Base-by-base conservation (phyloP, 2,329 filamentous ascomycete genomes). In the Aspergillus caelatus region DNA sequence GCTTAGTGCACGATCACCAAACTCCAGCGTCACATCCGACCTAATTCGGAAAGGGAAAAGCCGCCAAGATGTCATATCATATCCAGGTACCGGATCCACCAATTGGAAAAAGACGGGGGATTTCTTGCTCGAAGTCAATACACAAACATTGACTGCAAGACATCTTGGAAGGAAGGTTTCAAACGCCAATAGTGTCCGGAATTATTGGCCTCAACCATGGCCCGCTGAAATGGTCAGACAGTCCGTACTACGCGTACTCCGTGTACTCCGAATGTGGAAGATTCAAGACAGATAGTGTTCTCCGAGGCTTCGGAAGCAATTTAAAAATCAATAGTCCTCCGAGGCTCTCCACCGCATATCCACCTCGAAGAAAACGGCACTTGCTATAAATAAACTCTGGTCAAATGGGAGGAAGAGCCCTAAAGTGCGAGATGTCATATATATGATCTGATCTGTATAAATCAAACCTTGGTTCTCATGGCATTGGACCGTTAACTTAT, bases 381-480 rank as follows among this genome's bases (percentile, higher is more conserved):
- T 48, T 48, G 21, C 46, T 50, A 50, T 50, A 50, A 50, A 50
- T 50, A 50, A 50, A 50, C 46, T 19, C 11, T 46, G 21, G 11
- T 14, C 2, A 30, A 52, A 32, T 32, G 28, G 48, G 30, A 32
- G 26, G 16, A 30, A 28, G 11, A 50, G 9, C 48, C 48, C 16
- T 52, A 52, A 52, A 32, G 28, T 32, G 19, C 16, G 28, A 52
- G 28, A 52, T 34, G 19, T 32, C 48, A 52, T n/a, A 52, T 52
- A 32, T 52, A 32, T 32, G 48, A 52, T 52, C 14, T 52, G 48
- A 52, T 52, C 9, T 52, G 48, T 52, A 52, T 52, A 52, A 32
- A 52, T 34, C 48, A 52, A 52, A 52, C 48, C 28, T 10, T 21
- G 16, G 48, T 32, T 32, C 34, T 36, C 34, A 36, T 16, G 34